These are phyloP conservation scores for Aegle marmelos DNA, from an alignment of 345 rosid genomes.

Conservation along the genomic window DNA sequence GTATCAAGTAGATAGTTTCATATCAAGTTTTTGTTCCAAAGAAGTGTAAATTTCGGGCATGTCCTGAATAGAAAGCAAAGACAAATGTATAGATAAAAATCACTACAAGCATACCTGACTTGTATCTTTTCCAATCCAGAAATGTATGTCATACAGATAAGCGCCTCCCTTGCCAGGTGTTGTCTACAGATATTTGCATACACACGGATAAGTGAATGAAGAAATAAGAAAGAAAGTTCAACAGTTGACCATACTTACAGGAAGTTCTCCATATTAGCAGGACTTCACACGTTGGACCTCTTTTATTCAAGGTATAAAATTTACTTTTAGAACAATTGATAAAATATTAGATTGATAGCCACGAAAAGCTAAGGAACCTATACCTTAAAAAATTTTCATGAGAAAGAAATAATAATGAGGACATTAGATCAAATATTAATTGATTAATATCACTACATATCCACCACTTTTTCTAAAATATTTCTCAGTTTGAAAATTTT, in stretches of 20 bases:
- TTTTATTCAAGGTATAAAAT: not conserved
- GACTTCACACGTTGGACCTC: not conserved
- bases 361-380: not conserved
- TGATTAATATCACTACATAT: not conserved
- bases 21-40: not conserved
- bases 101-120: constrained; percentile 63
- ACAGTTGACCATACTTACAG: constrained; percentile 4
- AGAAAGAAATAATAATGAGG: not conserved
- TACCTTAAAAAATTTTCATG: not conserved
- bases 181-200: constrained; percentile 52
- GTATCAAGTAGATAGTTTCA: constrained; percentile 9
- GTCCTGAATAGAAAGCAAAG: not conserved
- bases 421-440: not conserved
- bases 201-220: constrained; percentile 13
- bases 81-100: not conserved
- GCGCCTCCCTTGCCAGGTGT: constrained; percentile 79
- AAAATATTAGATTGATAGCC: not conserved
- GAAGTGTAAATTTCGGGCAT: not conserved
- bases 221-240: not conserved
- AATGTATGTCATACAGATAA: constrained; percentile 81
- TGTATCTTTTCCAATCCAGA: constrained; percentile 97
- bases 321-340: not conserved
- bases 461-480: not conserved
- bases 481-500: not conserved
- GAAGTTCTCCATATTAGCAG: not conserved